Evolutionary conservation across 495 filamentous ascomycete genomes (phyloP).

Genomic region (Penicillium roqueforti): DNA sequence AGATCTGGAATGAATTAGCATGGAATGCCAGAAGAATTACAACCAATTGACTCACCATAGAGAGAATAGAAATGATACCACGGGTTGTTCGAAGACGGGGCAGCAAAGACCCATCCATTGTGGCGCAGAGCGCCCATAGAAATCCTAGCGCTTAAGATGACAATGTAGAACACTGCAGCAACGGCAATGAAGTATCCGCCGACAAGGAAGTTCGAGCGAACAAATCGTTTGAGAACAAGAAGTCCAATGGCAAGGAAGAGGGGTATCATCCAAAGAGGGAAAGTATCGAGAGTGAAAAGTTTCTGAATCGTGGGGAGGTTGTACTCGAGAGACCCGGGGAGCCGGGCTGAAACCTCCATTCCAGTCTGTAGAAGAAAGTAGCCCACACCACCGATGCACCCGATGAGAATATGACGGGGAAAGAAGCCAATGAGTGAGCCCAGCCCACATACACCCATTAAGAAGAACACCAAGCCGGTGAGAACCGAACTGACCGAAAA

Average conservation of each 20-base stretch:
- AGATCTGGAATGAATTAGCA: constrained; percentile 53
- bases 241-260: constrained; percentile 72
- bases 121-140: constrained; percentile 58
- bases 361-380: constrained; percentile 91
- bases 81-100: constrained; percentile 75
- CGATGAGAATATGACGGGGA: constrained; percentile 90
- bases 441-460: constrained; percentile 78
- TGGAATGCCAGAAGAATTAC: neutral
- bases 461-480: constrained; percentile 85
- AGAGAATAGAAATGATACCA: constrained; percentile 97
- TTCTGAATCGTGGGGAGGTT: constrained; percentile 67
- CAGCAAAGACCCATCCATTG: constrained; percentile 85
- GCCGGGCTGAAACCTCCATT: constrained; percentile 86
- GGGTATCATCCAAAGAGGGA: constrained; percentile 80
- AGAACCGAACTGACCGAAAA: constrained; percentile 89
- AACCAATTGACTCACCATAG: constrained; percentile 59
- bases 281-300: constrained; percentile 64
- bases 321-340: constrained; percentile 80
- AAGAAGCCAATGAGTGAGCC: constrained; percentile 95
- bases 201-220: constrained; percentile 75
- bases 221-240: constrained; percentile 64
- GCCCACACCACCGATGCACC: constrained; percentile 97
- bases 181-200: constrained; percentile 83
- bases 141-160: constrained; percentile 60
- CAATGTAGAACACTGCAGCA: constrained; percentile 76